Evolutionary conservation across 129 eudicot genomes (phyloP).

Genomic region (Mikania micrantha): DNA sequence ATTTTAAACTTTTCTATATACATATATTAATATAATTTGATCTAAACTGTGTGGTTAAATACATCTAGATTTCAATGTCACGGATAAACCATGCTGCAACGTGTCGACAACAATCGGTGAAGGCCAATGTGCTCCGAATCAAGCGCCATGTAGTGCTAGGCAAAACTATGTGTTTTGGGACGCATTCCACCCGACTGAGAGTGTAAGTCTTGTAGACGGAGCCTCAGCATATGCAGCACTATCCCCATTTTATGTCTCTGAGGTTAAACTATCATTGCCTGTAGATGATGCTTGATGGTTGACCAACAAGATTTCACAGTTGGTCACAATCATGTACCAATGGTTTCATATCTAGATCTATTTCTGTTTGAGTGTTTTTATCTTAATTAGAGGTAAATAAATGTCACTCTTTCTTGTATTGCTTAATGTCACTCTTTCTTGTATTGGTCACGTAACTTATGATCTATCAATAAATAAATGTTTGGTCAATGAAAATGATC

Average conservation of each 20-base stretch:
- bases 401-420: no score
- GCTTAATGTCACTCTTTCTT: no score
- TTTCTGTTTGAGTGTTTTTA: neutral
- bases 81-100: slow-evolving; percentile 26
- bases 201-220: slow-evolving; percentile 10
- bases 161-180: no score
- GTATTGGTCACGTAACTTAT: no score
- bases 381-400: neutral
- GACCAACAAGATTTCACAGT: no score
- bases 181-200: slow-evolving; percentile 36
- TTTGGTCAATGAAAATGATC: no score
- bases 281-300: neutral
- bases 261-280: neutral
- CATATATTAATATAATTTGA: neutral
- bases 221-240: neutral
- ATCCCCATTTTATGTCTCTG: slow-evolving; percentile 9
- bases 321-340: no score
- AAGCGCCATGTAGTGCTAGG: slow-evolving; percentile 21
- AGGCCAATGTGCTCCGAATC: slow-evolving; percentile 30
- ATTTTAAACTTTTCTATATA: no score
- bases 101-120: slow-evolving; percentile 15
- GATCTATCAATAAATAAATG: no score
- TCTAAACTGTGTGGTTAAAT: neutral
- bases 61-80: slow-evolving; percentile 19
- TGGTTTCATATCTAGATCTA: neutral